Evolutionary conservation across 192 early-diverging fungal genomes (phyloP).

Genomic region (Pilaira anomala): DNA sequence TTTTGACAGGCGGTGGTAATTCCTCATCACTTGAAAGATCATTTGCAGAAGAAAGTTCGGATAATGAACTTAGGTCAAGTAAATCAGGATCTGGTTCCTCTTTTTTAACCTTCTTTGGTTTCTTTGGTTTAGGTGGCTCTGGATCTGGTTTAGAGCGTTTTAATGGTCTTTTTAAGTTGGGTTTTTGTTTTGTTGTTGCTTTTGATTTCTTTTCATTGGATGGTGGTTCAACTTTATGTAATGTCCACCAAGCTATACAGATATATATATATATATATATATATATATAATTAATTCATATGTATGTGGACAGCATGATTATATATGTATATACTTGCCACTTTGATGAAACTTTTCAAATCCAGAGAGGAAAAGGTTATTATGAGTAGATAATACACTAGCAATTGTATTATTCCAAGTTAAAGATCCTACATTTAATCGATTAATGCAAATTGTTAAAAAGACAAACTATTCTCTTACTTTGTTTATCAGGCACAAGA

Average conservation of each 20-base stretch:
- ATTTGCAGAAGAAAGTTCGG: conserved; percentile 25
- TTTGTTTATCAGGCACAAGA: conserved; percentile 62
- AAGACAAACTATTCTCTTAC: conserved; percentile 38
- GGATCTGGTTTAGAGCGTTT: conserved; percentile 11
- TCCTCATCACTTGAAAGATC: not conserved
- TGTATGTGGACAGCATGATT: too few species aligned
- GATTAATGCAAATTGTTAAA: not conserved
- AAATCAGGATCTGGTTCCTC: conserved; percentile 2
- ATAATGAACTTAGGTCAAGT: conserved; percentile 22
- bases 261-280: too few species aligned
- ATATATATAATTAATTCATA: conserved; percentile 1
- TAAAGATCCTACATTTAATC: conserved; percentile 49
- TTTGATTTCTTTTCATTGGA: conserved; percentile 16
- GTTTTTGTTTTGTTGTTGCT: conserved; percentile 3
- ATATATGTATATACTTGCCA: conserved; percentile 64
- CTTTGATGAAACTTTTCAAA: conserved; percentile 65
- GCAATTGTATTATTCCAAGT: conserved; percentile 90
- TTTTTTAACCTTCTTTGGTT: not conserved
- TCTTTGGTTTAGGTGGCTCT: conserved; percentile 1
- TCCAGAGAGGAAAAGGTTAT: conserved; percentile 69
- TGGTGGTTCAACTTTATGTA: conserved; percentile 49
- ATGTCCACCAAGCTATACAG: conserved; percentile 53
- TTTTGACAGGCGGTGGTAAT: too few species aligned
- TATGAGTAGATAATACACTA: conserved; percentile 78
- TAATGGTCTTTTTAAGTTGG: conserved; percentile 23